These are phyloP conservation scores for Coix lacrymajobi DNA, from an alignment of 176 grass and related monocot species.

Conservation along the genomic window DNA sequence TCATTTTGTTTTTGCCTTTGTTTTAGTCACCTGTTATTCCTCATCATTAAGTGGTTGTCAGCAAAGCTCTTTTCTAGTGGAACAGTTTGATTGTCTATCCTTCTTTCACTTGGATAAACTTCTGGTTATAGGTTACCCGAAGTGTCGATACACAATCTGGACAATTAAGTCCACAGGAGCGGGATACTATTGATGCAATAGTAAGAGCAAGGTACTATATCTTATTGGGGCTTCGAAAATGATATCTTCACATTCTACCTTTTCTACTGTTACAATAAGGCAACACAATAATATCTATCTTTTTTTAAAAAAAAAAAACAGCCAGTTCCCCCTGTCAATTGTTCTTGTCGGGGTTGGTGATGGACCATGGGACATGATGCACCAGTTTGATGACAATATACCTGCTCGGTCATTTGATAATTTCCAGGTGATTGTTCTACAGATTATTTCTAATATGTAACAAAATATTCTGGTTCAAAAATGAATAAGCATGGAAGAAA, in stretches of 20 bases:
- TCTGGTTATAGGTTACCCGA: slow-evolving; percentile 65
- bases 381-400: slow-evolving; percentile 96
- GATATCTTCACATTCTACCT: background rate
- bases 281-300: slow-evolving; percentile 10
- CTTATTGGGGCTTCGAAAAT: background rate
- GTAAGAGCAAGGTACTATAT: slow-evolving; percentile 86
- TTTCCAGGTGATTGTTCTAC: slow-evolving; percentile 65
- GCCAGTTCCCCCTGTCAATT: slow-evolving; percentile 84
- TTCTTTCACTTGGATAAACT: slow-evolving; percentile 5
- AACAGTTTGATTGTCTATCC: background rate
- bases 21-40: background rate
- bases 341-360: slow-evolving; percentile 97
- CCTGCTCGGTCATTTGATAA: slow-evolving; percentile 93
- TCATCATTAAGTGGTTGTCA: background rate
- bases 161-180: slow-evolving; percentile 86
- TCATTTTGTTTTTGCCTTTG: background rate
- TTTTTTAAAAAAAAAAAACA: slow-evolving; percentile 21
- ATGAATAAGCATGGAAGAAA: background rate
- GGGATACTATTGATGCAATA: slow-evolving; percentile 85
- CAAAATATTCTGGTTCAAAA: background rate
- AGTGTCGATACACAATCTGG: slow-evolving; percentile 90
- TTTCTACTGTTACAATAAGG: background rate
- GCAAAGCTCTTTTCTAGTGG: background rate
- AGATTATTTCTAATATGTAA: slow-evolving; percentile 4
- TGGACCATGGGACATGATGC: slow-evolving; percentile 99